These are phyloP conservation scores for Orbilia brochopaga DNA, from an alignment of 2,329 filamentous ascomycete genomes.

Conservation along the genomic window DNA sequence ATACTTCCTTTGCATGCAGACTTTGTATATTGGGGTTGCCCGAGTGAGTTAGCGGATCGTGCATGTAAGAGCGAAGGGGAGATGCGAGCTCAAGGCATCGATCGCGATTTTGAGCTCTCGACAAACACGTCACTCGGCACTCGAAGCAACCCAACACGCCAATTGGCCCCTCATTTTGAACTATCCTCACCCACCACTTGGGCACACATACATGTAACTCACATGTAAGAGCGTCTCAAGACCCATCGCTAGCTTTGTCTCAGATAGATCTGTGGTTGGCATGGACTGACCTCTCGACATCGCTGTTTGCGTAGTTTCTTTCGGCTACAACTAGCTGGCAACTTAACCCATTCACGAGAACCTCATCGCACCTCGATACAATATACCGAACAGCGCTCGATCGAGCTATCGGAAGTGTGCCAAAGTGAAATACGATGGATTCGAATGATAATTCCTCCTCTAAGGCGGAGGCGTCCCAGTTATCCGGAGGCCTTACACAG, in stretches of 20 bases:
- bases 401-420: conserved; percentile 5
- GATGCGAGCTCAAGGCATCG: neutral
- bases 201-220: neutral
- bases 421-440: conserved; percentile 10
- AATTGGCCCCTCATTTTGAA: neutral
- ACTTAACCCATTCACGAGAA: neutral
- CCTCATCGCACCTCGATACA: conserved; percentile 3
- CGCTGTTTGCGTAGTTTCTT: conserved; percentile 21
- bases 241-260: conserved; percentile 5
- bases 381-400: conserved; percentile 11
- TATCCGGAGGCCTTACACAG: conserved; percentile 31
- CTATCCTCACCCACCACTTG: neutral
- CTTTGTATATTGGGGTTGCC: conserved; percentile 20
- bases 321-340: neutral
- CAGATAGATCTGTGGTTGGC: conserved; percentile 15
- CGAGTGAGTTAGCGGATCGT: conserved; percentile 16
- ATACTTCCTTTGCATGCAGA: conserved; percentile 11
- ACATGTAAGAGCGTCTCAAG: too few relatives aligned
- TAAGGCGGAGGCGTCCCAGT: conserved; percentile 35
- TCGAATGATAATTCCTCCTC: conserved; percentile 8
- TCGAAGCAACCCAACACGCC: neutral
- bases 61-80: neutral
- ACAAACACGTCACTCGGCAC: neutral
- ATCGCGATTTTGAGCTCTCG: neutral
- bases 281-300: conserved; percentile 24